Evolutionary conservation across 352 stramenopile species (phyloP).

Genomic region (Pythium monospermum): DNA sequence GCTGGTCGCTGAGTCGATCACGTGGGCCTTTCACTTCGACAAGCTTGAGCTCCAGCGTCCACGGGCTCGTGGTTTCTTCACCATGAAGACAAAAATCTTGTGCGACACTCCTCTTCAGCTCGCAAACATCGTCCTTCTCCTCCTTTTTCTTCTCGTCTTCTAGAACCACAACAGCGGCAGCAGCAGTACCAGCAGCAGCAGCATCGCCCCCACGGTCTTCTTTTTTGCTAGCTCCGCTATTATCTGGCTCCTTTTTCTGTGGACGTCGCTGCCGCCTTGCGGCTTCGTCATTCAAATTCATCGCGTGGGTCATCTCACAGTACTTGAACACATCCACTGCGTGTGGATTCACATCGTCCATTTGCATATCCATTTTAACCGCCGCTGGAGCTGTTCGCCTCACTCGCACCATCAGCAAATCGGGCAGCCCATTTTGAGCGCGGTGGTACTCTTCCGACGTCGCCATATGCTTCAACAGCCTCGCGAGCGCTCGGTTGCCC

Average conservation of each 20-base stretch:
- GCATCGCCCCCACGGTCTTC: not conserved
- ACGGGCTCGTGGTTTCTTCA: too few species aligned
- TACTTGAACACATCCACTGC: constrained; percentile 32
- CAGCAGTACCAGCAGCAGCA: too few species aligned
- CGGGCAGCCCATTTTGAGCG: constrained; percentile 67
- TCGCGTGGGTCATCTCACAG: constrained; percentile 47
- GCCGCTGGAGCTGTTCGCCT: too few species aligned
- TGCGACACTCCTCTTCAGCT: too few species aligned
- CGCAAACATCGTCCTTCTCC: not conserved
- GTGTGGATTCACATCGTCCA: constrained; percentile 9
- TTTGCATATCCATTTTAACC: too few species aligned
- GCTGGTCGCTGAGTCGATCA: constrained; percentile 79
- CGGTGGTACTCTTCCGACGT: constrained; percentile 64
- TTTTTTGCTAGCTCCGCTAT: too few species aligned
- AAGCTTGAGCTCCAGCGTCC: constrained; percentile 39
- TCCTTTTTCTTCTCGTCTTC: too few species aligned
- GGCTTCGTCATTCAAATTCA: constrained; percentile 32
- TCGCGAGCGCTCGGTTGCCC: constrained; percentile 31
- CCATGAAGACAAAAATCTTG: too few species aligned
- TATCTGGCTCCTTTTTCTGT: not conserved
- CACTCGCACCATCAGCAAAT: constrained; percentile 53
- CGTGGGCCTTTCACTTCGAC: constrained; percentile 87
- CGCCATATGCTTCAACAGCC: constrained; percentile 56
- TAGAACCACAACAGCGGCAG: too few species aligned
- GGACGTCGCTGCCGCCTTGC: not conserved